Evolutionary conservation across 148 eudicot genomes (phyloP), one percentile per base, ranked within the genome.

Genomic region (Heliosperma pusillum): DNA sequence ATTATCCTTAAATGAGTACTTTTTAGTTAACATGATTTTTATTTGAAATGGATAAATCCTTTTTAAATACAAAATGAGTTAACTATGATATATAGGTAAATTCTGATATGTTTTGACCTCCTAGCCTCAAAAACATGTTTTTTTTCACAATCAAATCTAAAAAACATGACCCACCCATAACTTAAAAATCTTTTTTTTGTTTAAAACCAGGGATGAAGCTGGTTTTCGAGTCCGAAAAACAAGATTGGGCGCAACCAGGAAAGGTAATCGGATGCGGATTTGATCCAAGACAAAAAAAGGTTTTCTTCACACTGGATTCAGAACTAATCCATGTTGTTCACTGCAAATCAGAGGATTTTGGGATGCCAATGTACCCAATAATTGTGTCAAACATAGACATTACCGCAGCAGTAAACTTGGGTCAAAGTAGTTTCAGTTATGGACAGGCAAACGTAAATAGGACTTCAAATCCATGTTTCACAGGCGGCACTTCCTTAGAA

Each of bases 231-330:
- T 86, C 96, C 0, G 87, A 84, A 36, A 83, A 78, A 20, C 78
- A 83, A 64, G 89, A 87, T 24, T 91, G 97, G 97, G 89, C 83
- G 27, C 82, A 77, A 66, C 25, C 77, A 0, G 86, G 80, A 24
- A 88, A 72, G 69, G 92, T 90, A 30, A 83, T 94, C 1, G 98
- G 98, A 0, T 94, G 98, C 26, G 98, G 98, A 7, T 94, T 85
- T 78, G 89, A 85, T 70, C 97, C 97, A 0, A 84, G 55, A 26
- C 85, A 85, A 76, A 88, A 81, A 68, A 87, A 81, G 64, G 96
- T 94, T 5, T 94, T 86, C 79, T 92, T 94, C 79, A 94, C 98
- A 17, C 78, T 92, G 0, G 89, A 94, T 76, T 86, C 97, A 7
- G 81, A 86, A 55, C 76, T 91, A 16, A 86, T 87, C 5, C 93